Percentiles rank a stretch among this genome's conserved stretches.
phyloP scores from a whole-genome alignment of 1,139 yeast species.

The Saccharomyces hybrid region DNA sequence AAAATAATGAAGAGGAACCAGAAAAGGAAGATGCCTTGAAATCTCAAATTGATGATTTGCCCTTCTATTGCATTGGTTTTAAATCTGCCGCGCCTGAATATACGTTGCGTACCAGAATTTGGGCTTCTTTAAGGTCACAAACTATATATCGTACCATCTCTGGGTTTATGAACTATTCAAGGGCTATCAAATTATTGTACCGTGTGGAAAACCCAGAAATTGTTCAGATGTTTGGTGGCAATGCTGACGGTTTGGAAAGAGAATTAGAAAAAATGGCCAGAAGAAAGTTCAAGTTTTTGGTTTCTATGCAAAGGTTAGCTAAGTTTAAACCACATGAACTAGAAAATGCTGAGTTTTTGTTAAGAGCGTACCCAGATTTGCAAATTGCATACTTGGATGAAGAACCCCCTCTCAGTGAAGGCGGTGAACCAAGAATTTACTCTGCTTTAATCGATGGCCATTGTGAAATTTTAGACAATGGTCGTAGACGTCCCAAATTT shows the following conservation, averaged over 20 bases:
- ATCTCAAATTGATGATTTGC: slow-evolving; percentile 90
- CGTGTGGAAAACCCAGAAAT: slow-evolving; percentile 99
- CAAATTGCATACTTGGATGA: slow-evolving; percentile 98
- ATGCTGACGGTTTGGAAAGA: slow-evolving; percentile 87
- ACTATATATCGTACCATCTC: slow-evolving; percentile 97
- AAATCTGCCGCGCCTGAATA: slow-evolving; percentile 99
- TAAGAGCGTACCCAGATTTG: slow-evolving; percentile 96
- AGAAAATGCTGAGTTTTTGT: slow-evolving; percentile 95
- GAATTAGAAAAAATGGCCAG: slow-evolving; percentile 98
- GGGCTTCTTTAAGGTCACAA: slow-evolving; percentile 98
- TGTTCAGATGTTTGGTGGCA: slow-evolving; percentile 96
- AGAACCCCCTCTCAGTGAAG: slow-evolving; percentile 81
- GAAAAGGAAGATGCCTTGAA: slow-evolving; percentile 64
- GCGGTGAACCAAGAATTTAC: slow-evolving; percentile 94
- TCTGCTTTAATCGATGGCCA: slow-evolving; percentile 97
- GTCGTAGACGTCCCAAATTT: slow-evolving; percentile 97
- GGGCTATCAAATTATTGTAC: slow-evolving; percentile 93
- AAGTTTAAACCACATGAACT: slow-evolving; percentile 94
- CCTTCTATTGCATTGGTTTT: slow-evolving; percentile 98
- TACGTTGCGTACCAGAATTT: slow-evolving; percentile 93
- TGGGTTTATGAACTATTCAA: slow-evolving; percentile 97
- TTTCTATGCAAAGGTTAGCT: slow-evolving; percentile 96
- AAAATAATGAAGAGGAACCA: slow-evolving; percentile 58
- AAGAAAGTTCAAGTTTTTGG: slow-evolving; percentile 94
- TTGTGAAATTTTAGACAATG: slow-evolving; percentile 94